Evolutionary conservation across 2,329 filamentous ascomycete genomes (phyloP).

Genomic region (Alternaria triticimaculans): DNA sequence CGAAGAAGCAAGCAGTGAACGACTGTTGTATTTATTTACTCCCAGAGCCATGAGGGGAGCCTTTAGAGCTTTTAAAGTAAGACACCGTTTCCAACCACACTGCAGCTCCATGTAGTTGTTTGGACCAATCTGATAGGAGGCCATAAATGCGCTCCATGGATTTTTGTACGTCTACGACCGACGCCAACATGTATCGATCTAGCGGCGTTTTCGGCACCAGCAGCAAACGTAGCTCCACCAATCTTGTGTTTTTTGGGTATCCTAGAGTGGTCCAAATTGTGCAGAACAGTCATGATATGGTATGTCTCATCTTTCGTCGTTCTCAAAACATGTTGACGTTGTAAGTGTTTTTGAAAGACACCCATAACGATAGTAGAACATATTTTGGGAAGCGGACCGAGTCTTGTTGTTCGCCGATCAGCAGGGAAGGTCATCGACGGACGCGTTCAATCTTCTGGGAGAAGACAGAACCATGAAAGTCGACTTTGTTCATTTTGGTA

Average conservation of each 20-base stretch:
- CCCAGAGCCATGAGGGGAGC: neutral
- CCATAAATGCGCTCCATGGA: neutral
- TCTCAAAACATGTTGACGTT: neutral
- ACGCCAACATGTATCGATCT: neutral
- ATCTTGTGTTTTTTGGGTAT: neutral
- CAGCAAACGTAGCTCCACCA: neutral
- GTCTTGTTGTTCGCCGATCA: neutral
- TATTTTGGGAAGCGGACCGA: fast-evolving
- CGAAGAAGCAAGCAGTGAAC: neutral
- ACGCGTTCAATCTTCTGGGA: neutral
- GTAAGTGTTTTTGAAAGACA: neutral
- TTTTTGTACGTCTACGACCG: neutral
- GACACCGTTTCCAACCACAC: neutral
- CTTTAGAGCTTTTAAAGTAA: too few species aligned
- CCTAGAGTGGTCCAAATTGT: neutral
- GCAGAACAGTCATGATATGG: neutral
- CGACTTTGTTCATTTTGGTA: too few species aligned
- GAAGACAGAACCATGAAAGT: neutral
- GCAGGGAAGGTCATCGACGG: neutral
- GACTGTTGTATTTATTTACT: neutral
- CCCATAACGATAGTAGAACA: neutral
- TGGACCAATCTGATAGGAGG: fast-evolving
- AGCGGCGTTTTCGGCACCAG: neutral
- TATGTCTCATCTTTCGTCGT: neutral
- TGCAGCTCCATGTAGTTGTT: neutral